Base-by-base conservation (phyloP, 2,329 filamentous ascomycete genomes). In the Neospermospora avenae region DNA sequence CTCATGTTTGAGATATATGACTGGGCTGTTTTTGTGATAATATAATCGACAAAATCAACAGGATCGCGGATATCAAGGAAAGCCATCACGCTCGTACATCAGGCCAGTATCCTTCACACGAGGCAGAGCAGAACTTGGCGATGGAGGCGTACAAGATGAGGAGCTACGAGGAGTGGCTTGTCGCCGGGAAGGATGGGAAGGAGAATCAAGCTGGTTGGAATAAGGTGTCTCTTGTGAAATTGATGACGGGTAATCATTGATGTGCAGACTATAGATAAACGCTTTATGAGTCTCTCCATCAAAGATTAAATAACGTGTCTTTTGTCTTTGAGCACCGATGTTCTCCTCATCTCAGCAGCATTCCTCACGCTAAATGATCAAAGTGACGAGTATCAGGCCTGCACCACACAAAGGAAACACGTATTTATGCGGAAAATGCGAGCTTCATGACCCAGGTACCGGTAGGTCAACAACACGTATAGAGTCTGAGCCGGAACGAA, bases 121-220 rank as follows among this genome's bases (percentile, higher is more conserved):
- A 46, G 14, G 42, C 39, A 28, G 61, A 65, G 35, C 45, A 61
- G 20, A 41, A 51, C 20, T 22, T 64, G 6, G 60, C 63, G n/a
- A 64, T 56, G 14, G 34, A 45, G 13, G 63, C 59, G 13, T 61
- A 45, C 14, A 58, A 59, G 37, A 63, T 65, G 60, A 64, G 55
- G 55, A 63, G 55, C 1, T 64, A 62, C 37, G 55, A 59, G 22
- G 60, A 67, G 18, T 67, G 63, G 61, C 51, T 59, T n/a, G 7
- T 22, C 2, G 31, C 57, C 16, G 48, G 54, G 44, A 57, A 31
- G 25, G 28, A 59, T 37, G 42, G 6, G 5, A 42, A 52, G 11
- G 51, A 44, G 18, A 62, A 28, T 18, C n/a, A 34, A 7, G 45
- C 18, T 6, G 53, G 49, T 24, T 63, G 63, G 60, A 65, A 65